These are phyloP conservation scores for Speleostelium caveatum DNA, from an alignment of 78 protist species.

Conservation along the genomic window DNA sequence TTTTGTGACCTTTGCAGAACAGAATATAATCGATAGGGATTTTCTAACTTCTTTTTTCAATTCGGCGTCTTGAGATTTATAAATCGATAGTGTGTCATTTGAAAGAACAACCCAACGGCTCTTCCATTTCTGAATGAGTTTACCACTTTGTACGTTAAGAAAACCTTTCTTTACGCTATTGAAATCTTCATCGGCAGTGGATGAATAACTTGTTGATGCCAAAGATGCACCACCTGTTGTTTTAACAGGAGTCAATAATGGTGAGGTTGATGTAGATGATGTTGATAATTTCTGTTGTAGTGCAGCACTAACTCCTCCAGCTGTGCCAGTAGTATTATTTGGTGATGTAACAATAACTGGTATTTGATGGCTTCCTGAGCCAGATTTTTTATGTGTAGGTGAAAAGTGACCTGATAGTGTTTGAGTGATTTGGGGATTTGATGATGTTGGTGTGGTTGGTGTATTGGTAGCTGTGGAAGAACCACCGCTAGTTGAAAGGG, in stretches of 20 bases:
- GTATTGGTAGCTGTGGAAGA: not conserved
- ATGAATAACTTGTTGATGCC: not conserved
- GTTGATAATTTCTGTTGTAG: not conserved
- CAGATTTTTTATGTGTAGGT: conserved; percentile 36
- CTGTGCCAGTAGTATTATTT: not conserved
- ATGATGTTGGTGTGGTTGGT: not conserved
- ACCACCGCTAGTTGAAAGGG: not conserved
- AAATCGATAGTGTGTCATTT: conserved; percentile 31
- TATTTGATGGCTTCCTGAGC: not conserved
- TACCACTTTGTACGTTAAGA: conserved; percentile 60
- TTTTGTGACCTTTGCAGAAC: conserved; percentile 73
- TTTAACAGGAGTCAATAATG: not conserved
- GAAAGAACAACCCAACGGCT: conserved; percentile 63
- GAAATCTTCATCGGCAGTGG: conserved; percentile 30
- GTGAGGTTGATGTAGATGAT: not conserved
- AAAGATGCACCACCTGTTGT: not conserved
- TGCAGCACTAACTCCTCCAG: not conserved
- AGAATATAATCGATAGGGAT: conserved; percentile 57
- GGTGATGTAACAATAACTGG: not conserved
- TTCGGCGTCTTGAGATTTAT: conserved; percentile 64
- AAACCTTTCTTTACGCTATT: conserved; percentile 33
- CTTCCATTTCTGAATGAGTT: conserved; percentile 65
- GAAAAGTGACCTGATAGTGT: not conserved
- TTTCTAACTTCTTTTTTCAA: conserved; percentile 43
- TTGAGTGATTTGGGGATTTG: not conserved